These are phyloP conservation scores for Fraxinus cuspidata DNA, from an alignment of 257 asterid genomes.

Conservation along the genomic window DNA sequence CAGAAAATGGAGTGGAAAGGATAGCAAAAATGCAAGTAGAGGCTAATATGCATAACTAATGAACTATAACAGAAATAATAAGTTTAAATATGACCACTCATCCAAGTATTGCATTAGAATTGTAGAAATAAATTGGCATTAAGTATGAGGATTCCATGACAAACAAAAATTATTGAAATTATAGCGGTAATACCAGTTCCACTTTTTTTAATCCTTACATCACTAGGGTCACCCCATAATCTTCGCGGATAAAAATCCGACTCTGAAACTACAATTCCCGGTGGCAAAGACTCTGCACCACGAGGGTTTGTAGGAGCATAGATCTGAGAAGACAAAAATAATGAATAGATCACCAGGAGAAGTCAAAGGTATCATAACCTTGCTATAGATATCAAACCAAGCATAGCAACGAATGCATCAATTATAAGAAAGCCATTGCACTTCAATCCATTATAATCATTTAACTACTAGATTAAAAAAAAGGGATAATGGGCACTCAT, in stretches of 20 bases:
- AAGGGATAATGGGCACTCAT: neutral
- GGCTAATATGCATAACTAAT: neutral
- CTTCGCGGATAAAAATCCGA: constrained; percentile 87
- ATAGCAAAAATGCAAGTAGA: constrained; percentile 10
- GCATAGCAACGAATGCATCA: constrained; percentile 4
- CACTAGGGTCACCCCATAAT: constrained; percentile 99
- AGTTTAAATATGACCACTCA: constrained; percentile 3
- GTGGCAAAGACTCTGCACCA: constrained; percentile 98
- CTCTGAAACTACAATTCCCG: constrained; percentile 92
- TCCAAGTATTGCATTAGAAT: constrained; percentile 3
- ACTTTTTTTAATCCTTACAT: constrained; percentile 48
- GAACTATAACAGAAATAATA: constrained; percentile 3
- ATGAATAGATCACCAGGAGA: constrained; percentile 5
- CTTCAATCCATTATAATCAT: constrained; percentile 14
- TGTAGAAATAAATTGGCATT: neutral
- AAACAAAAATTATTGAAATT: neutral
- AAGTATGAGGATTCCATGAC: neutral
- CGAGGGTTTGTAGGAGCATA: constrained; percentile 95
- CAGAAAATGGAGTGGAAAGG: neutral
- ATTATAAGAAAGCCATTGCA: neutral
- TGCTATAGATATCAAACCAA: constrained; percentile 9
- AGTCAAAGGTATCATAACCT: constrained; percentile 9
- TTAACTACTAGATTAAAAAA: constrained; percentile 9
- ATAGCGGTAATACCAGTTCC: constrained; percentile 17
- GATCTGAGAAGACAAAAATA: constrained; percentile 46